phyloP scores from a whole-genome alignment of 805 yeast genomes.

The Candida wancherniae region DNA sequence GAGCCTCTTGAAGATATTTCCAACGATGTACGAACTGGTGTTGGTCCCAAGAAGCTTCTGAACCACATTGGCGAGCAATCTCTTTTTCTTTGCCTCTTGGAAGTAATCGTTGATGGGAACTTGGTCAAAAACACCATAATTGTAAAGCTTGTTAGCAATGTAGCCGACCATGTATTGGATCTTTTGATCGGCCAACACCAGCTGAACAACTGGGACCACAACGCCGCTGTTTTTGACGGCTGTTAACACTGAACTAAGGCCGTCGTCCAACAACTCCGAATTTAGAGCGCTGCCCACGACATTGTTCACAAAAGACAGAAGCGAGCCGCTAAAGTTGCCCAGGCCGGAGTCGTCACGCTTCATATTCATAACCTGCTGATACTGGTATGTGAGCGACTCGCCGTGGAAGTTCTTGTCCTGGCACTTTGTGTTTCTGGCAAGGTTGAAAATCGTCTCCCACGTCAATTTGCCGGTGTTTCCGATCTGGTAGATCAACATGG shows the following conservation, averaged over 20 bases:
- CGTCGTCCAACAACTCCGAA: slow-evolving; percentile 18
- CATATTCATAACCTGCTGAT: not conserved
- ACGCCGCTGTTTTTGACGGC: slow-evolving; percentile 32
- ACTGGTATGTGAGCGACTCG: slow-evolving; percentile 6
- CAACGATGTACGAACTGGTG: slow-evolving; percentile 29
- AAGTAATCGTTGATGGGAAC: slow-evolving; percentile 24
- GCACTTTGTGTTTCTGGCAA: slow-evolving; percentile 24
- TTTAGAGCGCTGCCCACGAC: slow-evolving; percentile 21
- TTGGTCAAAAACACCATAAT: slow-evolving; percentile 29
- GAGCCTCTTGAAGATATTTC: slow-evolving; percentile 25
- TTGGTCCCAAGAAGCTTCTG: slow-evolving; percentile 27
- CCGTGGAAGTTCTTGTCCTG: slow-evolving; percentile 23
- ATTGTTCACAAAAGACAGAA: slow-evolving; percentile 28
- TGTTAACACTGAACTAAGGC: slow-evolving; percentile 21
- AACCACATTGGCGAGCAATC: slow-evolving; percentile 19
- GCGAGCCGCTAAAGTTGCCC: slow-evolving; percentile 26
- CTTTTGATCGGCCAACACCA: slow-evolving; percentile 20
- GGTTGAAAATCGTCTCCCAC: slow-evolving; percentile 26
- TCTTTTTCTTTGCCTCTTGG: slow-evolving; percentile 20
- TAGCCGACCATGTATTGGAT: slow-evolving; percentile 17
- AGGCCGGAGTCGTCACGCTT: slow-evolving; percentile 7
- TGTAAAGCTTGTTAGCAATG: slow-evolving; percentile 26
- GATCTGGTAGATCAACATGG: slow-evolving; percentile 25
- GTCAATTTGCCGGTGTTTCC: slow-evolving; percentile 30
- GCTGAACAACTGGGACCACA: slow-evolving; percentile 23